phyloP scores from a whole-genome alignment of 116 monocot genomes.

The Papilionanthe hybrid region DNA sequence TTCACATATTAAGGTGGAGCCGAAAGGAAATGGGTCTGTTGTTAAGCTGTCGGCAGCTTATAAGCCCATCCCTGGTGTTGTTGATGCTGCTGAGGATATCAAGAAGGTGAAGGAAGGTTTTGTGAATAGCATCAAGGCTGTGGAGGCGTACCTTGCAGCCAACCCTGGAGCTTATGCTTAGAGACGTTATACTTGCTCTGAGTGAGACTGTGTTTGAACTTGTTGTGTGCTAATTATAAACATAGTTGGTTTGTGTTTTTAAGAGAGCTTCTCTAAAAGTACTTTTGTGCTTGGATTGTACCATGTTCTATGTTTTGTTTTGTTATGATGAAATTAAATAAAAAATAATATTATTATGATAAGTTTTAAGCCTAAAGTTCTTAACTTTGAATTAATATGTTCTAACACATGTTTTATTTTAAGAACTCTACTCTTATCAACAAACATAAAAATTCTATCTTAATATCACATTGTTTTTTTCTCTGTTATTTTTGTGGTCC shows the following conservation, averaged over 20 bases:
- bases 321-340: too few species aligned
- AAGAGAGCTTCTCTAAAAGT: background rate
- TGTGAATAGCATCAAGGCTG: background rate
- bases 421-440: too few species aligned
- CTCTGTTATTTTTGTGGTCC: too few species aligned
- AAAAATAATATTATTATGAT: too few species aligned
- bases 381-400: too few species aligned
- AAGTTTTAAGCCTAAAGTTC: too few species aligned
- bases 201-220: background rate
- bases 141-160: slow-evolving; percentile 1
- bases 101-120: background rate
- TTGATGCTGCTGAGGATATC: background rate
- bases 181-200: background rate
- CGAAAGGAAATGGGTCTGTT: background rate
- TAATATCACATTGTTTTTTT: too few species aligned
- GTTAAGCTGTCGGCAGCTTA: slow-evolving; percentile 3
- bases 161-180: slow-evolving; percentile 8
- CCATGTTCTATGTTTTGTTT: too few species aligned
- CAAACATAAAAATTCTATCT: too few species aligned
- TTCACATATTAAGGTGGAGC: slow-evolving; percentile 10
- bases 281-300: too few species aligned
- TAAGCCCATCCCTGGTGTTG: slow-evolving; percentile 3
- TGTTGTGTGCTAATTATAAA: background rate
- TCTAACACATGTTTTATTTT: too few species aligned
- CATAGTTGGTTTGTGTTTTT: background rate